Evolutionary conservation across 352 stramenopile species (phyloP).

Genomic region (Pythium rishiriense): DNA sequence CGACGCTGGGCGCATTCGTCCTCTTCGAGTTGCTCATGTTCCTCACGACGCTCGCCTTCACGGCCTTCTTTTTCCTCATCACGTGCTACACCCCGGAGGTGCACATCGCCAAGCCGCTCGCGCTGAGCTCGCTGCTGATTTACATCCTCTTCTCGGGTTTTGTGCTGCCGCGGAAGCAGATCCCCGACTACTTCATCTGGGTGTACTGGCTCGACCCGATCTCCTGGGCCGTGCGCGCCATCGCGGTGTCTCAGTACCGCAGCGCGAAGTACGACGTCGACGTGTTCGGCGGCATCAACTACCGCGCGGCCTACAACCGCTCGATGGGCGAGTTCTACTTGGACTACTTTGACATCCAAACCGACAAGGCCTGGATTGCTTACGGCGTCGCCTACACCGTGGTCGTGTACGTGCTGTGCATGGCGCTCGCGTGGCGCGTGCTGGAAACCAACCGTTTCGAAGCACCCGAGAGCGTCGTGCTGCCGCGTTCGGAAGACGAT

Average conservation of each 20-base stretch:
- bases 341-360: constrained; percentile 27
- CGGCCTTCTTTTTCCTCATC: constrained; percentile 35
- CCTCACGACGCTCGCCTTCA: constrained; percentile 35
- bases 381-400: constrained; percentile 31
- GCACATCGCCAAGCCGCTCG: constrained; percentile 31
- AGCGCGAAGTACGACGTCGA: constrained; percentile 20
- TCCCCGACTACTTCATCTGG: constrained; percentile 32
- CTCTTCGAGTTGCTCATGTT: constrained; percentile 59
- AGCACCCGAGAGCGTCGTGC: constrained; percentile 18
- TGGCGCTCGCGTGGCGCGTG: constrained; percentile 24
- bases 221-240: constrained; percentile 31
- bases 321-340: constrained; percentile 34
- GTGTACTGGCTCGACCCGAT: constrained; percentile 46
- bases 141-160: constrained; percentile 42
- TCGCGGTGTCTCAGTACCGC: constrained; percentile 29
- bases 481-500: neutral
- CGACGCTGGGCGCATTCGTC: constrained; percentile 39
- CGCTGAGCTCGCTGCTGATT: constrained; percentile 27
- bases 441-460: constrained; percentile 34
- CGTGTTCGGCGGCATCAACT: constrained; percentile 30
- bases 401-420: constrained; percentile 31
- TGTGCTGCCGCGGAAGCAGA: constrained; percentile 28
- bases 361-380: constrained; percentile 26
- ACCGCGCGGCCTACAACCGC: constrained; percentile 7
- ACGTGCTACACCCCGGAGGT: constrained; percentile 22